phyloP scores from a whole-genome alignment of 2,329 filamentous ascomycete genomes.

The Microcyclospora tardicrescens region DNA sequence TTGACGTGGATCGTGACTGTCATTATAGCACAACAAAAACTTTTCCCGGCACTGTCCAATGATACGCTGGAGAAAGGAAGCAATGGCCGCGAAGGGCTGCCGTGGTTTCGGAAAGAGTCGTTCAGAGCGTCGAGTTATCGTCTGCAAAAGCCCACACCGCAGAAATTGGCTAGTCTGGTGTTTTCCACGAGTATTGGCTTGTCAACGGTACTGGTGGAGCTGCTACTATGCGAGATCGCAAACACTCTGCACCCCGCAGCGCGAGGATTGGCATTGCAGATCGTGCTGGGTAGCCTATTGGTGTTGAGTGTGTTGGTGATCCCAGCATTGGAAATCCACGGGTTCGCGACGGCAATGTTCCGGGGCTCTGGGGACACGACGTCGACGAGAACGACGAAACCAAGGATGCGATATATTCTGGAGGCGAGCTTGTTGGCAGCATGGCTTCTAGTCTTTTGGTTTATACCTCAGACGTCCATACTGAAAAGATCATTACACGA shows the following conservation, averaged over 20 bases:
- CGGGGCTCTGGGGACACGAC: conserved; percentile 50
- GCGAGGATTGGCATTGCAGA: conserved; percentile 51
- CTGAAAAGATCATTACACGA: conserved; percentile 28
- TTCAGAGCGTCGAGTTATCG: conserved; percentile 23
- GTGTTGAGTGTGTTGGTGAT: conserved; percentile 62
- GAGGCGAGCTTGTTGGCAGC: conserved; percentile 48
- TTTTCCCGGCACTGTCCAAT: conserved; percentile 61
- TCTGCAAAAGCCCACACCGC: conserved; percentile 17
- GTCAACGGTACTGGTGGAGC: conserved; percentile 61
- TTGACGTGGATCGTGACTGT: conserved; percentile 54
- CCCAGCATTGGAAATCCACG: conserved; percentile 64
- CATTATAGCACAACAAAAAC: conserved; percentile 48
- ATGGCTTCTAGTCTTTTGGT: conserved; percentile 69
- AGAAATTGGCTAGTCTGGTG: conserved; percentile 36
- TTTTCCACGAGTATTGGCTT: conserved; percentile 69
- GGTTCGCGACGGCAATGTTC: conserved; percentile 36
- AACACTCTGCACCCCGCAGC: conserved; percentile 58
- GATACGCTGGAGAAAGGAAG: conserved; percentile 30
- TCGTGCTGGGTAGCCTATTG: conserved; percentile 58
- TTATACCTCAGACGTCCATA: conserved; percentile 27
- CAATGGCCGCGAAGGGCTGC: conserved; percentile 48
- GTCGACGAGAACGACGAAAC: conserved; percentile 43
- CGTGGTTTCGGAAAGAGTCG: conserved; percentile 41
- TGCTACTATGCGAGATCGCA: conserved; percentile 75
- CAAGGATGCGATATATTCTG: conserved; percentile 36